Evolutionary conservation across 306 rosid species (phyloP).

Genomic region (Lupinus albus): DNA sequence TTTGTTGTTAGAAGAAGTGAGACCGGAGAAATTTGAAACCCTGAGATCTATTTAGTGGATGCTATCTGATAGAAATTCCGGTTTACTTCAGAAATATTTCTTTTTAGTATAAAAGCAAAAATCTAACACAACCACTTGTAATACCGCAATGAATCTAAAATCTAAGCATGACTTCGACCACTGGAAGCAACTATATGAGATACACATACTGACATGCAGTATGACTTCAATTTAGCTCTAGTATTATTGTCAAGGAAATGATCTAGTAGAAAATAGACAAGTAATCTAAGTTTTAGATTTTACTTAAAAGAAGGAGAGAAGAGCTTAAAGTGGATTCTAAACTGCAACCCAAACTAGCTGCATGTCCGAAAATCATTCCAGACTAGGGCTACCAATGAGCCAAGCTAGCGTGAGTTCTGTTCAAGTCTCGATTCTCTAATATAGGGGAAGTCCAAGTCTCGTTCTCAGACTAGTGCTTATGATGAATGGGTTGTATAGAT

Average conservation of each 20-base stretch:
- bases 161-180: not conserved
- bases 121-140: not conserved
- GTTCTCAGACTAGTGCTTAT: too few species aligned
- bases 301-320: not conserved
- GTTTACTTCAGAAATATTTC: slow-evolving; percentile 1
- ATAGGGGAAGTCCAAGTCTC: too few species aligned
- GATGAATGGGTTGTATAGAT: too few species aligned
- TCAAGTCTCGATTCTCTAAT: too few species aligned
- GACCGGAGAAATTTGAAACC: slow-evolving; percentile 8
- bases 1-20: not conserved
- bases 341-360: slow-evolving; percentile 14
- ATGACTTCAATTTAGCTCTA: slow-evolving; percentile 28
- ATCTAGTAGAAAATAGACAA: slow-evolving; percentile 17
- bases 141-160: slow-evolving; percentile 23
- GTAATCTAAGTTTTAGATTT: slow-evolving; percentile 20
- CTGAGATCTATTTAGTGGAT: not conserved
- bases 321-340: slow-evolving; percentile 15
- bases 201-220: not conserved
- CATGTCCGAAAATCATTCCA: slow-evolving; percentile 1
- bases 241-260: slow-evolving; percentile 13
- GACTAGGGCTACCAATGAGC: too few species aligned
- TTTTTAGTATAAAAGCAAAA: not conserved
- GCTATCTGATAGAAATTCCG: not conserved
- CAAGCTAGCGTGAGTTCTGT: too few species aligned
- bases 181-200: slow-evolving; percentile 18